Percentiles rank a stretch among this genome's conserved stretches.
Conservation (phyloP, 805 yeast genomes). For the Myxozyma neotropica region DNA sequence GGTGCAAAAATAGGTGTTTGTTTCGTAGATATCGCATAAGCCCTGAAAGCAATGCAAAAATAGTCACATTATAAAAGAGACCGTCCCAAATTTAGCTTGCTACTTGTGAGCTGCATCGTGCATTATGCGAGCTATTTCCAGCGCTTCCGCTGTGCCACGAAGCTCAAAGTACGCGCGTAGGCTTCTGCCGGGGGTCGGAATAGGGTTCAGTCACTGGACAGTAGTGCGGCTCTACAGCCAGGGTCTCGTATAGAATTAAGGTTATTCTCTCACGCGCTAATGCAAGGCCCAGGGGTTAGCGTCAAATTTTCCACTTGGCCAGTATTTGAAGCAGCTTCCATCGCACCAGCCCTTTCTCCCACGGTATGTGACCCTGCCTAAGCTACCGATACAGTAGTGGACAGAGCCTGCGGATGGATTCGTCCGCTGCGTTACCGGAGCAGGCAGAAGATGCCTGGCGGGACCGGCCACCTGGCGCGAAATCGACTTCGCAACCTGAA, state of each 20-base stretch:
- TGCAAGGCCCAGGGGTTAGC: slow-evolving; percentile 16
- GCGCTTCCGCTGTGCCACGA: too few relatives aligned
- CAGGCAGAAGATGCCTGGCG: neutral
- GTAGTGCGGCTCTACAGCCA: neutral
- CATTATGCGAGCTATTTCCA: too few relatives aligned
- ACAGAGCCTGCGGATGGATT: too few relatives aligned
- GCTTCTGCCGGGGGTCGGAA: too few relatives aligned
- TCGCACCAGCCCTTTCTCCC: neutral
- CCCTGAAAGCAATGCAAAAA: neutral
- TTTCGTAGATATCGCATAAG: neutral
- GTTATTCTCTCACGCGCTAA: slow-evolving; percentile 3
- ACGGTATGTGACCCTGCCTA: too few relatives aligned
- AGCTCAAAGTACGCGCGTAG: too few relatives aligned
- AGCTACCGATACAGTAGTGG: too few relatives aligned
- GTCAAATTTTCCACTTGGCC: neutral
- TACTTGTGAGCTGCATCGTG: too few relatives aligned
- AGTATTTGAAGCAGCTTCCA: neutral
- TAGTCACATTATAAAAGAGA: too few relatives aligned
- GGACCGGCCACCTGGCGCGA: neutral
- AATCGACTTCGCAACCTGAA: too few relatives aligned
- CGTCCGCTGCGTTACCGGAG: neutral
- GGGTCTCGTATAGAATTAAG: neutral
- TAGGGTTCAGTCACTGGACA: too few relatives aligned
- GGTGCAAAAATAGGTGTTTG: slow-evolving; percentile 7
- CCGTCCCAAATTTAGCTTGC: too few relatives aligned